phyloP scores from a whole-genome alignment of 164 flowering plant genomes.

The Nymphaea colorata region DNA sequence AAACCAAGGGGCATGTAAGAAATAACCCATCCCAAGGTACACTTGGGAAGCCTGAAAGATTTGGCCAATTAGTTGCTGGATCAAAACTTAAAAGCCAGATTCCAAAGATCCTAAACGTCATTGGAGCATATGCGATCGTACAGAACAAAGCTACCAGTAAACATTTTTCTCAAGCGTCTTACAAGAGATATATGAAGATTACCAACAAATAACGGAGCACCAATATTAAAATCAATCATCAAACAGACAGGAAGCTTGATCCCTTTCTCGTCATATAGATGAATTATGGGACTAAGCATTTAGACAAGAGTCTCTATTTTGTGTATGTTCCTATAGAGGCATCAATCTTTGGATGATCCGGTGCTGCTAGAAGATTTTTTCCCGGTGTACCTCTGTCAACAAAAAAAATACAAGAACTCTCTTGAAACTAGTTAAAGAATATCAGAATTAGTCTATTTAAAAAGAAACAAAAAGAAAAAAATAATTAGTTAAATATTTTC shows the following conservation, averaged over 20 bases:
- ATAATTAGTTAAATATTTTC: not conserved
- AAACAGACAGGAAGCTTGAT: not conserved
- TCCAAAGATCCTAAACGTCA: no score
- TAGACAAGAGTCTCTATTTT: not conserved
- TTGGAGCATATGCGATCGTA: no score
- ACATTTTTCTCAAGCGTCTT: not conserved
- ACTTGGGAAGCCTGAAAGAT: no score
- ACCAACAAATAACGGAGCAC: not conserved
- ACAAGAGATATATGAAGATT: not conserved
- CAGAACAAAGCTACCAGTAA: no score
- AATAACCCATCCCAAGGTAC: no score
- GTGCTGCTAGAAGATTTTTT: conserved; percentile 26
- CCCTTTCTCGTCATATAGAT: not conserved
- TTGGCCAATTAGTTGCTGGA: no score
- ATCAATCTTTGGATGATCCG: conserved; percentile 27
- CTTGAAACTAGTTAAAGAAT: not conserved
- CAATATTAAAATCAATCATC: not conserved
- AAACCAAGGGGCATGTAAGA: no score
- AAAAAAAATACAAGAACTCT: not conserved
- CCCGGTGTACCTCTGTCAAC: conserved; percentile 39
- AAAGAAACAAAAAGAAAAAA: not conserved
- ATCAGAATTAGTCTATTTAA: not conserved
- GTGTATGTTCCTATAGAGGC: not conserved
- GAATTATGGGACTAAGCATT: not conserved
- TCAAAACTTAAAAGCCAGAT: no score